Evolutionary conservation across 495 filamentous ascomycete species (phyloP).

Genomic region (Hypomontagnella submonticulosa): DNA sequence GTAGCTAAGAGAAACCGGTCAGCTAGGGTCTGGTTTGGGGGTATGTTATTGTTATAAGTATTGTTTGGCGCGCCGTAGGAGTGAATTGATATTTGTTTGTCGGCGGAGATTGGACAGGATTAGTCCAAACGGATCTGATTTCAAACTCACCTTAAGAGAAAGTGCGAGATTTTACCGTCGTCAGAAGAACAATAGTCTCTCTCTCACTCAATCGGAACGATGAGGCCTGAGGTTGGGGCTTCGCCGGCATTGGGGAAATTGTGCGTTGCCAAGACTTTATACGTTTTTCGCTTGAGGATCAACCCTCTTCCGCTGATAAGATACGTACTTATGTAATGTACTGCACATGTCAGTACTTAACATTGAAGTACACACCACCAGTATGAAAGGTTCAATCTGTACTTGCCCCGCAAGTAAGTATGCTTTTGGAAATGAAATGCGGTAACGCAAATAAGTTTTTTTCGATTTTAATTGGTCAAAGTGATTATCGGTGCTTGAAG

Average conservation of each 20-base stretch:
- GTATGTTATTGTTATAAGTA: background rate
- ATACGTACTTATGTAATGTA: slow-evolving; percentile 1
- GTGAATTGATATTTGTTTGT: background rate
- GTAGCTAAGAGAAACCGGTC: slow-evolving; percentile 2
- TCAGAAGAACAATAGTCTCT: slow-evolving; percentile 29
- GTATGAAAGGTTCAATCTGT: too few species aligned
- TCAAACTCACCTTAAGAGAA: slow-evolving; percentile 33
- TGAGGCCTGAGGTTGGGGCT: slow-evolving; percentile 44
- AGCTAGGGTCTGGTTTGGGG: background rate
- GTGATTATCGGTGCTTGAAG: too few species aligned
- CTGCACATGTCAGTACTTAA: slow-evolving; percentile 1
- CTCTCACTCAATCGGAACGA: slow-evolving; percentile 28
- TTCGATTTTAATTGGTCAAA: too few species aligned
- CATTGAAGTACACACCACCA: too few species aligned
- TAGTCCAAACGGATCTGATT: background rate
- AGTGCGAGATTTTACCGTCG: slow-evolving; percentile 35
- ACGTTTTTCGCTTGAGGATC: slow-evolving; percentile 49
- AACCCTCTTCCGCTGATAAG: slow-evolving; percentile 46
- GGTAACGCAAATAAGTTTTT: too few species aligned
- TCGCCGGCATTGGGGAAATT: slow-evolving; percentile 45
- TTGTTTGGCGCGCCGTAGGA: slow-evolving; percentile 1
- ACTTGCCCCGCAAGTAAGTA: too few species aligned
- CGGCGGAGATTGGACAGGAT: background rate
- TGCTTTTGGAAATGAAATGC: too few species aligned
- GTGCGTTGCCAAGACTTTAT: slow-evolving; percentile 53